Evolutionary conservation across 208 protist genomes (phyloP).

Genomic region (Tetramitus jugosus): DNA sequence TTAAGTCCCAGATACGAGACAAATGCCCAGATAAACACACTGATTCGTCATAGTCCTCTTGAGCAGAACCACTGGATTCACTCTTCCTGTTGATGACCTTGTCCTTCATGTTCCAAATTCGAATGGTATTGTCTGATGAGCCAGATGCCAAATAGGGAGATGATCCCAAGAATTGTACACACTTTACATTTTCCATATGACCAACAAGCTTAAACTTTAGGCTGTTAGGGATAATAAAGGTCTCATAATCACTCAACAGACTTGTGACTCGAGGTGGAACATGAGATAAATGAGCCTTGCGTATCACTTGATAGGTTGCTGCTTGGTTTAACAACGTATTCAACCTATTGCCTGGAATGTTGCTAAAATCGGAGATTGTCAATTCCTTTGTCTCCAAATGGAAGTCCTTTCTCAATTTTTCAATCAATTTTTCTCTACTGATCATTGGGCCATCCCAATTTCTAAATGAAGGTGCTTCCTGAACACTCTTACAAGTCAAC

Average conservation of each 20-base stretch:
- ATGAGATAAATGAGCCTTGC: too few relatives aligned
- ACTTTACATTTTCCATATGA: background rate
- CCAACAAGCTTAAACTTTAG: background rate
- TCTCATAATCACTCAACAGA: constrained; percentile 10
- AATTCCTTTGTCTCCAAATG: background rate
- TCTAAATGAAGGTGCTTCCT: background rate
- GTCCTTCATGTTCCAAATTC: too few relatives aligned
- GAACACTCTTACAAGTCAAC: background rate
- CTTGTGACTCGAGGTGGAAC: too few relatives aligned
- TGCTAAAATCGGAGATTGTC: background rate
- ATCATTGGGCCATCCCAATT: background rate
- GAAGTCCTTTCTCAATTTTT: background rate
- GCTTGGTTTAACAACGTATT: background rate
- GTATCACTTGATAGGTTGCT: constrained; percentile 3
- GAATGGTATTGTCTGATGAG: too few relatives aligned
- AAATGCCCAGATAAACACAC: background rate
- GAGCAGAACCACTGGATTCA: too few relatives aligned
- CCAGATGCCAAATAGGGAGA: too few relatives aligned
- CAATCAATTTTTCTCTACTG: constrained; percentile 6
- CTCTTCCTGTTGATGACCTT: too few relatives aligned
- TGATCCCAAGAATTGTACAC: background rate
- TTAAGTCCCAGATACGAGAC: background rate
- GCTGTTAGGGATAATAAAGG: background rate
- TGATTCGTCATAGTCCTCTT: background rate
- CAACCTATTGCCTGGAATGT: background rate